phyloP scores from a whole-genome alignment of 495 filamentous ascomycete genomes.

The Talaromyces liani region DNA sequence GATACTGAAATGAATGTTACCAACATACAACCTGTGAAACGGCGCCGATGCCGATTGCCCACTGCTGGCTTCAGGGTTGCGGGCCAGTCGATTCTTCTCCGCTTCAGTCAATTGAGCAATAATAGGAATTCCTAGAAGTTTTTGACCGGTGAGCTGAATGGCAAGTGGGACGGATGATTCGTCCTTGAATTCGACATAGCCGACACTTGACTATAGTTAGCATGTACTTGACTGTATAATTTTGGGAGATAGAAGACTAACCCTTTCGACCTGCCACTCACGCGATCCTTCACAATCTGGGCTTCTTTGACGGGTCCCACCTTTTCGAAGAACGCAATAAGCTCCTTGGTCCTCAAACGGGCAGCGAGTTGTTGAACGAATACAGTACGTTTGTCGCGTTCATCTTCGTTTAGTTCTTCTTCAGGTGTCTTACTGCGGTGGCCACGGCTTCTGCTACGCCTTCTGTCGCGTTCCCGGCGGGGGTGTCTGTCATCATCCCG shows the following conservation, averaged over 20 bases:
- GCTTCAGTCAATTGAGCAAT: conserved; percentile 98
- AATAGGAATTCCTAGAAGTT: conserved; percentile 95
- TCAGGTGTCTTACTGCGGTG: conserved; percentile 43
- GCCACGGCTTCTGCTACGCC: conserved; percentile 42
- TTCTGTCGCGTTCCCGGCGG: conserved; percentile 50
- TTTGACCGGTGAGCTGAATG: conserved; percentile 97
- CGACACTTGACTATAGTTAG: conserved; percentile 62
- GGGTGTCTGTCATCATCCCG: conserved; percentile 43
- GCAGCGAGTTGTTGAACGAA: conserved; percentile 97
- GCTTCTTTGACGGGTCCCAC: conserved; percentile 95
- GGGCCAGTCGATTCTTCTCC: conserved; percentile 97
- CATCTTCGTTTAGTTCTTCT: conserved; percentile 81
- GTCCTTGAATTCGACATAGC: conserved; percentile 97
- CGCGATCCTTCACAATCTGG: conserved; percentile 98
- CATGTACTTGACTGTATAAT: not conserved
- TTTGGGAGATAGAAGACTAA: conserved; percentile 35
- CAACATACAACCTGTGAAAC: conserved; percentile 97
- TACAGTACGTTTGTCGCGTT: conserved; percentile 91
- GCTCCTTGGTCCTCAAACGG: conserved; percentile 82
- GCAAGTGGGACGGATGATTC: conserved; percentile 90
- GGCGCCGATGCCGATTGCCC: conserved; percentile 69
- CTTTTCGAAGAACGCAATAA: conserved; percentile 94
- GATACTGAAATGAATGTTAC: conserved; percentile 99
- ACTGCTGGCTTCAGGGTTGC: conserved; percentile 64
- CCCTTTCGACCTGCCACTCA: conserved; percentile 97